phyloP scores from a whole-genome alignment of 78 protist species.

The Bodo saltans region DNA sequence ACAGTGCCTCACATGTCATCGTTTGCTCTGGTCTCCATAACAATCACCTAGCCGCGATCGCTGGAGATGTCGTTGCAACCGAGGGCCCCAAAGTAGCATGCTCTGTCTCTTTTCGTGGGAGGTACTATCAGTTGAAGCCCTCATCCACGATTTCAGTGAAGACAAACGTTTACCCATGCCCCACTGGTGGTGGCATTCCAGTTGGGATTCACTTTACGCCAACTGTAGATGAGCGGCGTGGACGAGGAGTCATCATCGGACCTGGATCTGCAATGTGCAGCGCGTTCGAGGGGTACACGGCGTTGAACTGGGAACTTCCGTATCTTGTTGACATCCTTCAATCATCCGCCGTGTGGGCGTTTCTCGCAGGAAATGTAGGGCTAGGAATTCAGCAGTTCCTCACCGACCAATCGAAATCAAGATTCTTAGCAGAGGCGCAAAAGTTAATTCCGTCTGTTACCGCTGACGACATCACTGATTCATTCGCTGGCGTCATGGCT shows the following conservation, averaged over 20 bases:
- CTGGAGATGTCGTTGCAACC: conserved; percentile 20
- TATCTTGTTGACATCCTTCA: neutral
- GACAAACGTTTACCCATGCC: conserved; percentile 13
- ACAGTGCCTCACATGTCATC: conserved; percentile 8
- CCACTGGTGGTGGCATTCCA: conserved; percentile 2
- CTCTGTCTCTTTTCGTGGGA: conserved; percentile 12
- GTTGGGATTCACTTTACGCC: conserved; percentile 21
- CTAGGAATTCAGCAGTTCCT: neutral
- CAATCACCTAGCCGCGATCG: conserved; percentile 7
- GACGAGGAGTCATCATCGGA: conserved; percentile 12
- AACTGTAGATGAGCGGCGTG: conserved; percentile 6
- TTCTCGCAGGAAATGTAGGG: neutral
- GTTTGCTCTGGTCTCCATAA: conserved; percentile 47
- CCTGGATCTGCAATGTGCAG: conserved; percentile 4
- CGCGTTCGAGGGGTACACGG: neutral
- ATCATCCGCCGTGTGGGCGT: neutral
- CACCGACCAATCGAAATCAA: neutral
- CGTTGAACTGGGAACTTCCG: neutral
- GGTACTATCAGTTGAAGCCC: conserved; percentile 31
- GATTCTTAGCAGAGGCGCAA: neutral
- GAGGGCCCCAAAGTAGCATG: neutral
- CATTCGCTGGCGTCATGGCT: conserved; percentile 27
- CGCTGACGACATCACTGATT: neutral
- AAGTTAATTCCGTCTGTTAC: neutral
- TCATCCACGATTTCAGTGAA: neutral